phyloP scores from a whole-genome alignment of 148 eudicot species.

The Pouteria glomerata region DNA sequence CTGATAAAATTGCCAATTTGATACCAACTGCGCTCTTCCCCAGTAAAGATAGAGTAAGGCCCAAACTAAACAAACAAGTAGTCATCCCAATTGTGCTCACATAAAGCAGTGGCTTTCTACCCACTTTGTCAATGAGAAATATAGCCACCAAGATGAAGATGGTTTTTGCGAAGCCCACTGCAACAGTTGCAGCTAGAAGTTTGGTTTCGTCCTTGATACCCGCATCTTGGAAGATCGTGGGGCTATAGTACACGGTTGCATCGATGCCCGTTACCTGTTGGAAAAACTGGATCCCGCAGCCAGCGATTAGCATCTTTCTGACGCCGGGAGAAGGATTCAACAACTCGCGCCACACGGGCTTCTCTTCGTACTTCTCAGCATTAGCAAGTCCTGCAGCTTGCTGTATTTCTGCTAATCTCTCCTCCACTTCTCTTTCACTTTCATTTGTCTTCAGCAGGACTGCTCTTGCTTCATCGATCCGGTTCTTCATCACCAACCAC shows the following conservation, averaged over 20 bases:
- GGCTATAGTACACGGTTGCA: slow-evolving; percentile 77
- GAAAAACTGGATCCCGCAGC: slow-evolving; percentile 79
- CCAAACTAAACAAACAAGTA: slow-evolving; percentile 49
- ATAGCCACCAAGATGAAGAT: slow-evolving; percentile 60
- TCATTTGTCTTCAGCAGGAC: slow-evolving; percentile 58
- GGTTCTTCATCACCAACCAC: slow-evolving; percentile 78
- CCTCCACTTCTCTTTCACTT: slow-evolving; percentile 57
- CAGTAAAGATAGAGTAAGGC: slow-evolving; percentile 47
- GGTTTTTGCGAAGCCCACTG: slow-evolving; percentile 80
- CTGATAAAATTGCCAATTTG: slow-evolving; percentile 44
- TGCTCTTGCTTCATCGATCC: slow-evolving; percentile 65
- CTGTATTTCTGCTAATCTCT: slow-evolving; percentile 66
- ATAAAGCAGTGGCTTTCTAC: slow-evolving; percentile 79
- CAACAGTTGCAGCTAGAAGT: slow-evolving; percentile 67
- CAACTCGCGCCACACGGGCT: slow-evolving; percentile 64
- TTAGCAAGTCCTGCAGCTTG: slow-evolving; percentile 38
- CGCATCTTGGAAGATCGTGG: slow-evolving; percentile 60
- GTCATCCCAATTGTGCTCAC: slow-evolving; percentile 92
- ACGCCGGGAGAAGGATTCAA: slow-evolving; percentile 61
- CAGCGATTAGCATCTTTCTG: slow-evolving; percentile 59
- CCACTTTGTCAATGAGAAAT: slow-evolving; percentile 57
- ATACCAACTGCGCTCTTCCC: slow-evolving; percentile 43
- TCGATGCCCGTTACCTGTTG: slow-evolving; percentile 92
- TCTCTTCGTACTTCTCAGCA: slow-evolving; percentile 38
- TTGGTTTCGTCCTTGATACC: slow-evolving; percentile 48